Evolutionary conservation across 2,329 filamentous ascomycete genomes (phyloP).

Genomic region (Grosmannia penicillata): DNA sequence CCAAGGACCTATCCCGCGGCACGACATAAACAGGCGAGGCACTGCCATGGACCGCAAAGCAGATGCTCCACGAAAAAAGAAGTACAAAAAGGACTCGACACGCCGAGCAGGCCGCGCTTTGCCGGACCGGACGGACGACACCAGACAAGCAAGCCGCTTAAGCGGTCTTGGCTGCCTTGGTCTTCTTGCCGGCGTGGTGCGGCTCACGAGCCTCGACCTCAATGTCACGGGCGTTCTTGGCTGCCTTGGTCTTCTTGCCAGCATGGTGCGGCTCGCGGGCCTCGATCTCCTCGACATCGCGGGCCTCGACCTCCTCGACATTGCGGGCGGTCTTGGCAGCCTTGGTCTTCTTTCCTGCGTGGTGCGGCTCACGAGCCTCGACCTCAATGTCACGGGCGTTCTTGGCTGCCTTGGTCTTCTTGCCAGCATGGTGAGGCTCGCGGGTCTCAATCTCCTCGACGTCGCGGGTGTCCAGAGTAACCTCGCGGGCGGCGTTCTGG

Average conservation of each 20-base stretch:
- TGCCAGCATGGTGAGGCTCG: conserved; percentile 9
- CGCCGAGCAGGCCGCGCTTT: too few relatives aligned
- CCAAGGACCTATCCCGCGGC: too few relatives aligned
- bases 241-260: conserved; percentile 9
- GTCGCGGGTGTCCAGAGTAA: conserved; percentile 4
- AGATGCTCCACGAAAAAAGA: background rate
- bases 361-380: conserved; percentile 10
- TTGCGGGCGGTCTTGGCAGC: too few relatives aligned
- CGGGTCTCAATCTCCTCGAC: conserved; percentile 6
- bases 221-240: conserved; percentile 2
- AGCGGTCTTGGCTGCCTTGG: conserved; percentile 6
- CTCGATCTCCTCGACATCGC: conserved; percentile 6
- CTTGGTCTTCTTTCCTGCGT: conserved; percentile 10
- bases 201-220: conserved; percentile 9
- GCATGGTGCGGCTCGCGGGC: conserved; percentile 9
- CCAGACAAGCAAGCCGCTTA: too few relatives aligned
- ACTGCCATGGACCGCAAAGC: too few relatives aligned
- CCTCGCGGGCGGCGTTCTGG: conserved; percentile 6
- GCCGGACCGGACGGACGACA: too few relatives aligned
- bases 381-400: conserved; percentile 4
- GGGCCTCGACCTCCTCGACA: conserved; percentile 5
- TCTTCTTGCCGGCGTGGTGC: conserved; percentile 10
- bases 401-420: conserved; percentile 7
- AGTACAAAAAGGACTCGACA: background rate
- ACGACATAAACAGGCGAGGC: too few relatives aligned